Evolutionary conservation across 2,329 filamentous ascomycete species (phyloP).

Genomic region (Neopestalotiopsis sp.): DNA sequence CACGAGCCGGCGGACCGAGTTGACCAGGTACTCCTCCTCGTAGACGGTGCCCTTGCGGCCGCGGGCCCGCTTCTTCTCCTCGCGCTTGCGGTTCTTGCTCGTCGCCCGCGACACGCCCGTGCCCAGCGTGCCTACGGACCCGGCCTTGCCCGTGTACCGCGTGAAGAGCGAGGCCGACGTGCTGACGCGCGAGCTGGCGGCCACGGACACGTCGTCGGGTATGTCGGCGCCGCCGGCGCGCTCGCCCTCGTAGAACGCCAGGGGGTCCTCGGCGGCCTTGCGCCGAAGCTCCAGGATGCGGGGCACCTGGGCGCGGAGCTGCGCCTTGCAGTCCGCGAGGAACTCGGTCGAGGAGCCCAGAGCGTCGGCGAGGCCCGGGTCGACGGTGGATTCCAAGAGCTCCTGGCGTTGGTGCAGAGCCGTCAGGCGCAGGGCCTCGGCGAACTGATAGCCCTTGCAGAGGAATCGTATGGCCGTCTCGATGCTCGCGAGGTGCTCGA

Average conservation of each 20-base stretch:
- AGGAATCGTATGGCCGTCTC: constrained; percentile 74
- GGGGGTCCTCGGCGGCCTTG: constrained; percentile 82
- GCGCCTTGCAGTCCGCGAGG: constrained; percentile 87
- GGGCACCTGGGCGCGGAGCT: constrained; percentile 84
- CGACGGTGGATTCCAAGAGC: constrained; percentile 72
- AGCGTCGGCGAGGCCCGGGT: constrained; percentile 79
- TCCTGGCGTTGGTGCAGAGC: constrained; percentile 63
- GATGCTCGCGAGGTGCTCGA: constrained; percentile 79
- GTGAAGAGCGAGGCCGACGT: constrained; percentile 93
- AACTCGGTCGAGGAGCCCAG: constrained; percentile 86
- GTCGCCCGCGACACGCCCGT: constrained; percentile 80
- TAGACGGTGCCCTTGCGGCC: constrained; percentile 98
- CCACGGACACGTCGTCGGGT: constrained; percentile 91
- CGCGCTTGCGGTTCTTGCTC: constrained; percentile 83
- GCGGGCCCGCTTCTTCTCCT: constrained; percentile 92
- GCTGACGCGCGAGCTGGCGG: constrained; percentile 77
- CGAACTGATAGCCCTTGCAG: constrained; percentile 87
- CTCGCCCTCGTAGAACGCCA: constrained; percentile 88
- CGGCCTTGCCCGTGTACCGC: constrained; percentile 77
- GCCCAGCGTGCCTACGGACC: constrained; percentile 68
- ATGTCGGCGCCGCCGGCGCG: constrained; percentile 68
- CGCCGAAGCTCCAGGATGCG: constrained; percentile 81
- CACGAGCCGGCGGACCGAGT: constrained; percentile 81
- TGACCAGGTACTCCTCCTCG: constrained; percentile 95
- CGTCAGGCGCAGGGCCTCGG: constrained; percentile 83